Conservation (phyloP, 495 filamentous ascomycete genomes). For the Oleoguttula mirabilis region DNA sequence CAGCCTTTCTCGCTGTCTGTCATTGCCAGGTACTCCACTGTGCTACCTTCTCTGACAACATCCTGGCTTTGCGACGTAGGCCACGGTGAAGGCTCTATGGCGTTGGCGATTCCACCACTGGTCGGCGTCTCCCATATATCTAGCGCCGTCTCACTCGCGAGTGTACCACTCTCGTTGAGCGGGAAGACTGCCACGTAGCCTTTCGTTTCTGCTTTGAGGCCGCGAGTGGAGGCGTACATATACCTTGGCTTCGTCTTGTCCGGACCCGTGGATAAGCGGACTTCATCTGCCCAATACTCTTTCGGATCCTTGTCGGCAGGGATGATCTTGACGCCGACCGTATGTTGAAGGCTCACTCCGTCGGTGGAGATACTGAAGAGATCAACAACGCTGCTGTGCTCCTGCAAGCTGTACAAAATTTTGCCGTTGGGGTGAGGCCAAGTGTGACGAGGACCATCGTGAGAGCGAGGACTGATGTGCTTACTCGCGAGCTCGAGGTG, state of each 20-base stretch:
- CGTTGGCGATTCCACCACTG: conserved; percentile 17
- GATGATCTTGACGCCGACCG: conserved; percentile 15
- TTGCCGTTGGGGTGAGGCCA: conserved; percentile 19
- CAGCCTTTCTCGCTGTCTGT: conserved; percentile 20
- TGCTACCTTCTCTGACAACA: too few relatives aligned
- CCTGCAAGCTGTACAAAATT: conserved; percentile 18
- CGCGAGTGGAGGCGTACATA: conserved; percentile 18
- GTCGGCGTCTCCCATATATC: conserved; percentile 20
- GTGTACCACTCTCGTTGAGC: conserved; percentile 2
- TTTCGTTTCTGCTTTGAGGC: conserved; percentile 14
- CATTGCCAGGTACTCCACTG: conserved; percentile 15
- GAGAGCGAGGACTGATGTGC: conserved; percentile 10
- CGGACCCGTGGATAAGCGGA: conserved; percentile 12
- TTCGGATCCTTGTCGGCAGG: conserved; percentile 14
- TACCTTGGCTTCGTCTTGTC: conserved; percentile 11
- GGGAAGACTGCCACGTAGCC: conserved; percentile 17
- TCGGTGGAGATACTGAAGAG: conserved; percentile 13
- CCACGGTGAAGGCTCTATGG: conserved; percentile 18
- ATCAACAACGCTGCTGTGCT: conserved; percentile 21
- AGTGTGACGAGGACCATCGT: conserved; percentile 20
- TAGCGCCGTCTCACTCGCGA: conserved; percentile 9
- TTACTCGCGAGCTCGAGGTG: conserved; percentile 11
- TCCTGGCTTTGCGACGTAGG: neutral
- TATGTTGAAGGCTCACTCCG: conserved; percentile 12
- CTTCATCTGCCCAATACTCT: conserved; percentile 21